Evolutionary conservation across 148 eudicot species (phyloP).

Genomic region (Camellia sinensis): DNA sequence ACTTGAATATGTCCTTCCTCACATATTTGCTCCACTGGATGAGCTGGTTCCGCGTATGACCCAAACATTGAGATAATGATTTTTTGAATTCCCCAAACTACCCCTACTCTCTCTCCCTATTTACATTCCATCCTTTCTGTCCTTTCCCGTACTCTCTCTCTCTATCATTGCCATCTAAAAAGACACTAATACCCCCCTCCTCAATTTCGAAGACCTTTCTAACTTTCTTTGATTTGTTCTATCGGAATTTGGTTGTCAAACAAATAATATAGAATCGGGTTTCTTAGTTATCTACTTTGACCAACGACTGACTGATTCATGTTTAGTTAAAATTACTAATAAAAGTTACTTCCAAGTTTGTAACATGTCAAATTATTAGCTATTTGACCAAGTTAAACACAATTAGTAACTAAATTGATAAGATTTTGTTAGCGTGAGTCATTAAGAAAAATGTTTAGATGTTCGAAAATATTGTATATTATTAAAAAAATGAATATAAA

Average conservation of each 20-base stretch:
- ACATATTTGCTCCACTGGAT: constrained; percentile 56
- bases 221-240: background rate
- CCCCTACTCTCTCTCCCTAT: constrained; percentile 22
- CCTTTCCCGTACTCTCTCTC: constrained; percentile 62
- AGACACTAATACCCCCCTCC: constrained; percentile 23
- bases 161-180: constrained; percentile 10
- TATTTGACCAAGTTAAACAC: too few relatives aligned
- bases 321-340: too few relatives aligned
- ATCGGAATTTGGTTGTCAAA: background rate
- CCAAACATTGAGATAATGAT: constrained; percentile 13
- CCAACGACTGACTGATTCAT: background rate
- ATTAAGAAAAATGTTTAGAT: too few relatives aligned
- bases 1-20: constrained; percentile 51
- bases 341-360: too few relatives aligned
- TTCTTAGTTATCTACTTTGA: background rate
- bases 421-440: too few relatives aligned
- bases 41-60: constrained; percentile 28
- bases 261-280: too few relatives aligned
- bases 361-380: too few relatives aligned
- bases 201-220: background rate
- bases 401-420: too few relatives aligned
- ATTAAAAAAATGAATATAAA: too few relatives aligned
- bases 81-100: constrained; percentile 14
- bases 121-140: constrained; percentile 39
- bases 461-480: too few relatives aligned